Conservation (phyloP, 2,329 filamentous ascomycete genomes). For the Fusarium sp. region DNA sequence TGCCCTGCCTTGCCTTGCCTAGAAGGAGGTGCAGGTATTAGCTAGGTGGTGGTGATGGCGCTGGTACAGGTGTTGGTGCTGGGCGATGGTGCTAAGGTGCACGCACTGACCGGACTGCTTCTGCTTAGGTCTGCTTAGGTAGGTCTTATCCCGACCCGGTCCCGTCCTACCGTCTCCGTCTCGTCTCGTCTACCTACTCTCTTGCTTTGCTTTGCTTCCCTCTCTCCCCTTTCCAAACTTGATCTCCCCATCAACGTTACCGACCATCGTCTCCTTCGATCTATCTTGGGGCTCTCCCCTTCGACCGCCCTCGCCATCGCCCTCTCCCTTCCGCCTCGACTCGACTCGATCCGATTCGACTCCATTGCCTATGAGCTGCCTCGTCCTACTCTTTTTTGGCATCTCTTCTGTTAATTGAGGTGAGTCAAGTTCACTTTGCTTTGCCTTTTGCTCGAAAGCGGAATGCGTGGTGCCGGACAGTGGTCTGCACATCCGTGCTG, state of each 20-base stretch:
- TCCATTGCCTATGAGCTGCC: conserved; percentile 41
- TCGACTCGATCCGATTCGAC: conserved; percentile 37
- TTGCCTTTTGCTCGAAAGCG: neutral
- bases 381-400: conserved; percentile 37
- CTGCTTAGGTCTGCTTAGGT: conserved; percentile 4
- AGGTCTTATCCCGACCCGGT: conserved; percentile 28
- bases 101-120: neutral
- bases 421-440: conserved; percentile 33
- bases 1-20: conserved; percentile 6
- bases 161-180: conserved; percentile 2
- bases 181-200: conserved; percentile 8
- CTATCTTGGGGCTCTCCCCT: conserved; percentile 35
- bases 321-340: conserved; percentile 16
- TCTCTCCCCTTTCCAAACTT: conserved; percentile 48
- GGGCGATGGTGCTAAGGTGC: neutral
- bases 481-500: conserved; percentile 34
- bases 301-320: conserved; percentile 28
- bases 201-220: conserved; percentile 32
- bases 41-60: too few relatives aligned
- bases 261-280: conserved; percentile 36
- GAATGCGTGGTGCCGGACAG: neutral
- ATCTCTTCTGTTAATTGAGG: conserved; percentile 42
- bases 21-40: conserved; percentile 5
- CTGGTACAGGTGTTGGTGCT: too few relatives aligned
- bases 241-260: conserved; percentile 45